These are phyloP conservation scores for Kodamaea hsintzibuensis DNA, from an alignment of 805 yeast genomes.

Conservation along the genomic window DNA sequence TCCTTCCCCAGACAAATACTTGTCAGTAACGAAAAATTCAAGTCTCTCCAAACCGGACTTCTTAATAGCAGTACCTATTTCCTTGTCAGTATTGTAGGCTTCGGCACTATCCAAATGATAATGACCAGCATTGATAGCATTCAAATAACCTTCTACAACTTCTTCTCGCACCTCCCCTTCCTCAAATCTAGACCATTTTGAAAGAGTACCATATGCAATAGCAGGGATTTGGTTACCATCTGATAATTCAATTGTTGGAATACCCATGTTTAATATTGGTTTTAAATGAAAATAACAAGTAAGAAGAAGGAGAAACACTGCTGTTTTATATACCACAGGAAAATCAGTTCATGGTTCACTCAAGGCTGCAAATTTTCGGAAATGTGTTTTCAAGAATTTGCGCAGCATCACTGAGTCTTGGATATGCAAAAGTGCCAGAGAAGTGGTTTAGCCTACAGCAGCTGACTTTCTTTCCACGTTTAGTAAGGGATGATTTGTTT, in stretches of 20 bases:
- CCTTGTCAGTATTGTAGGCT: conserved; percentile 57
- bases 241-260: conserved; percentile 23
- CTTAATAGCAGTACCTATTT: conserved; percentile 53
- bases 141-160: conserved; percentile 44
- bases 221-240: conserved; percentile 42
- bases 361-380: too few species aligned
- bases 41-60: conserved; percentile 41
- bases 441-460: too few species aligned
- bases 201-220: conserved; percentile 46
- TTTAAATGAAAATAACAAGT: too few species aligned
- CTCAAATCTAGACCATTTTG: conserved; percentile 39
- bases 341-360: too few species aligned
- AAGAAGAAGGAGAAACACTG: too few species aligned
- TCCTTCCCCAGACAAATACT: conserved; percentile 38
- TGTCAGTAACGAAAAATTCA: conserved; percentile 59
- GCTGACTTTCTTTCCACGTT: too few species aligned
- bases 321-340: too few species aligned
- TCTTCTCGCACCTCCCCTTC: conserved; percentile 24
- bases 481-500: too few species aligned
- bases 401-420: too few species aligned
- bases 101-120: conserved; percentile 69
- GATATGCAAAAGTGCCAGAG: too few species aligned
- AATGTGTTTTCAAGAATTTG: too few species aligned
- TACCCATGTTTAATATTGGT: too few species aligned
- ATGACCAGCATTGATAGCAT: conserved; percentile 53